These are phyloP conservation scores for Aspergillus ochraceoroseus DNA, from an alignment of 2,329 filamentous ascomycete genomes.

Conservation along the genomic window DNA sequence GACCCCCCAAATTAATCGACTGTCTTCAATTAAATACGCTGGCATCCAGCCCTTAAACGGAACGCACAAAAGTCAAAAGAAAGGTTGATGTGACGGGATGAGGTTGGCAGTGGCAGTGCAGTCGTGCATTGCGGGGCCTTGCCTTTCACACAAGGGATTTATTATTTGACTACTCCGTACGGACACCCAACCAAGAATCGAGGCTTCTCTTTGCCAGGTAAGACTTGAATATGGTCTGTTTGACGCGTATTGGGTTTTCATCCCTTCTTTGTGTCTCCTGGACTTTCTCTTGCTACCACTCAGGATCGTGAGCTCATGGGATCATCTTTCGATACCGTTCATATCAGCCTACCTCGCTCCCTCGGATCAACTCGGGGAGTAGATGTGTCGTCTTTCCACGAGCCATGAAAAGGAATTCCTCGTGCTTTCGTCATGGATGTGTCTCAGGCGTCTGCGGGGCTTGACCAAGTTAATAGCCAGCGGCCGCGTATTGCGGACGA, in stretches of 20 bases:
- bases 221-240: too few relatives aligned
- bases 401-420: constrained; percentile 8
- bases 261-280: too few relatives aligned
- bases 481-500: constrained; percentile 6
- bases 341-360: not conserved
- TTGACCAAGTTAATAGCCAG: not conserved
- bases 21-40: too few relatives aligned
- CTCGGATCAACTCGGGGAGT: not conserved
- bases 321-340: not conserved
- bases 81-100: not conserved
- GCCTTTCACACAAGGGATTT: not conserved
- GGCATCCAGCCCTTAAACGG: too few relatives aligned
- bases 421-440: constrained; percentile 12
- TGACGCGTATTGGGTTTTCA: too few relatives aligned
- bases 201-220: not conserved
- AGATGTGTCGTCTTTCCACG: not conserved
- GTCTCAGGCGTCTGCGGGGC: constrained; percentile 5
- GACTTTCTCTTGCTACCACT: too few relatives aligned
- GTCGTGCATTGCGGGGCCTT: not conserved
- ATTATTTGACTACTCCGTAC: too few relatives aligned
- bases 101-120: not conserved
- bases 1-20: too few relatives aligned
- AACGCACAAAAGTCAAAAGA: too few relatives aligned
- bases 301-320: not conserved
- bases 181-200: too few relatives aligned